Base-by-base conservation (phyloP, 192 early-diverging fungal species). In the Entomortierella parvispora region DNA sequence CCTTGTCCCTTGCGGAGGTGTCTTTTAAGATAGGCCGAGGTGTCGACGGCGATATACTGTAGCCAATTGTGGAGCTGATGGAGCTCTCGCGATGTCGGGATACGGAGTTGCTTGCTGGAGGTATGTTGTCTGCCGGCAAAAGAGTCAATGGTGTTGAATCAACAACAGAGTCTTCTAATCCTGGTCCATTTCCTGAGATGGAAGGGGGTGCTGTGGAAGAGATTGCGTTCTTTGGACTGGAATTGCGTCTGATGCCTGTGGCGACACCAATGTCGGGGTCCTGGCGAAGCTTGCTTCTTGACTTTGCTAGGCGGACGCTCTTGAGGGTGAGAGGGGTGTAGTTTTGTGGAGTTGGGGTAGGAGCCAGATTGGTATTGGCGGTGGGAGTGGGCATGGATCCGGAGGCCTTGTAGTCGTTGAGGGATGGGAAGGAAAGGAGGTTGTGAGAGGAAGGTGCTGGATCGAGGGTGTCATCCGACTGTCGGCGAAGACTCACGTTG, bases 21-120 rank as follows among this genome's bases (percentile, higher is more conserved):
- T 77, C 74, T 43, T 68, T 77, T 9, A 77, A 34, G 34, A 77
- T 77, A 4, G 74, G 74, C 34, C 74, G 65, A 58, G 59, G 74
- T 58, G 61, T 46, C 2, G 55, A 25, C 12, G 47, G 54, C 2
- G 53, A 20, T 32, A 37, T 42, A 23, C 25, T 32, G 12, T 50
- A 33, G 32, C 47, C 50, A 11, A 44, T 25, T 2, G 33, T 50
- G n/a, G 72, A 62, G 14, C 34, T 26, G 10, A 32, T 48, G 2
- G 74, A 63, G 47, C 46, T 51, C n/a, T 77, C 65, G n/a, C 74
- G 59, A n/a, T 65, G 43, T 17, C 65, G 60, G 10, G 31, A 22
- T 8, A 47, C 43, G 22, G 42, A 40, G 37, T 4, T 7, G 37
- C 2, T 2, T 49, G 55, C 46, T 66, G 53, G 28, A 9, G 18